Conservation (phyloP, 257 asterid genomes). For the Oldenlandia corymbosa region DNA sequence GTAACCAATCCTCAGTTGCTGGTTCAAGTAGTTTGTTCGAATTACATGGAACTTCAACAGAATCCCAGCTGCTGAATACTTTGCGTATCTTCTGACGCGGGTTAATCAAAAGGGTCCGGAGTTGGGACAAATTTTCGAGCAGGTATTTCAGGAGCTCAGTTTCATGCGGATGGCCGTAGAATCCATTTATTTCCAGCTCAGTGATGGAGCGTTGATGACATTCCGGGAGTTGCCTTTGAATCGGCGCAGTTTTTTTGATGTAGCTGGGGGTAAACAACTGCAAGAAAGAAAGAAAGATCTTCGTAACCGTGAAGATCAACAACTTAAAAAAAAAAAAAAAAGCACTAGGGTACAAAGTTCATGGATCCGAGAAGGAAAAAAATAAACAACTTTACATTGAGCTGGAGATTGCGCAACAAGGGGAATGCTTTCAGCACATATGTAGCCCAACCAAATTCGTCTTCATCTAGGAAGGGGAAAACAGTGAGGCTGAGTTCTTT, state of each 20-base stretch:
- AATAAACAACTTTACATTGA: not conserved
- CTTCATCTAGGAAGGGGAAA: constrained; percentile 3
- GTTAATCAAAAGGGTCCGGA: not conserved
- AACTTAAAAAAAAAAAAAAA: not conserved
- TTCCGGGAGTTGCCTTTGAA: not conserved
- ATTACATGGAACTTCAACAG: not conserved
- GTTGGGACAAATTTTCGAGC: not conserved
- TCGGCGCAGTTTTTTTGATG: not conserved
- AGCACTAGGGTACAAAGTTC: too few relatives aligned
- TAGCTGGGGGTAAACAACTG: not conserved
- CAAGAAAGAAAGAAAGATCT: not conserved
- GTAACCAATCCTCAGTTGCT: not conserved
- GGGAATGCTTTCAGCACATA: not conserved
- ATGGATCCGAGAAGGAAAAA: not conserved
- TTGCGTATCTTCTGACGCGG: not conserved
- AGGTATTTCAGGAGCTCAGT: not conserved
- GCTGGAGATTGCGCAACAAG: not conserved
- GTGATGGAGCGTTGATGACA: not conserved
- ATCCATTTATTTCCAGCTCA: not conserved
- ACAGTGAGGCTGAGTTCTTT: not conserved
- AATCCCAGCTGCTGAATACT: constrained; percentile 2
- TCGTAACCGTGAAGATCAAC: not conserved
- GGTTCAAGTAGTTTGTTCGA: not conserved
- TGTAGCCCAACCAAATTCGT: not conserved
- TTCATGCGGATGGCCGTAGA: not conserved